Evolutionary conservation across 768 basidiomycete species (phyloP), one percentile per base, ranked within the genome.

Genomic region (Cantharellus cinnabarinus): DNA sequence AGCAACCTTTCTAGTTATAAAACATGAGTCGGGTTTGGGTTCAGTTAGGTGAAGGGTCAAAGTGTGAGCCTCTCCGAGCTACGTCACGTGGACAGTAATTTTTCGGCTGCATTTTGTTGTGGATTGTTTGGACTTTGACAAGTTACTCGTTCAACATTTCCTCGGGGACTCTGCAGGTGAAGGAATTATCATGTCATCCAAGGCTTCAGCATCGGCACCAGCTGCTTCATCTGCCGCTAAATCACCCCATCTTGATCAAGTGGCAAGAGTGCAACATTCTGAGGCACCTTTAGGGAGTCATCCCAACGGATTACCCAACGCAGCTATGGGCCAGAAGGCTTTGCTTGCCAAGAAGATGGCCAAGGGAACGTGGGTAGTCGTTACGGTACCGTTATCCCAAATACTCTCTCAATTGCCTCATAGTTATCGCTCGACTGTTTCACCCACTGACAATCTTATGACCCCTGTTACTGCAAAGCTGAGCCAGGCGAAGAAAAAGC

Each of bases 371-470:
- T 94, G 59, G 67, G 89, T 77, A 37, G 20, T 29, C 20, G 20
- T 29, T 29, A 29, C 20, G 38, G 48, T 41, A 40, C 41, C n/a
- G 58, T 29, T 62, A 20, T 61, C 56, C 41, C 55, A 40, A 41
- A 62, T 62, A 5, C 61, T 58, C 41, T 56, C 40, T 50, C 38
- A 10, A 15, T 20, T 50, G 58, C 57, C 38, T 34, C 39, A 40
- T 59, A 90, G 89, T 69, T 95, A 95, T 69, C 84, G 88, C 29
- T 80, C 79, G 41, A 89, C 79, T 67, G 75, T 93, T 66, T 97
- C 94, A 15, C 94, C 94, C 2, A 95, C 94, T 4, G 94, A 99
- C 70, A 88, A 85, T 68, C 76, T 98, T 70, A 80, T 97, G 76
- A 94, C 90, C 2, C 94, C 94, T 2, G 81, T 81, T 68, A 87